Conservation (phyloP, 495 filamentous ascomycete species). For the Penicillium arizonense region DNA sequence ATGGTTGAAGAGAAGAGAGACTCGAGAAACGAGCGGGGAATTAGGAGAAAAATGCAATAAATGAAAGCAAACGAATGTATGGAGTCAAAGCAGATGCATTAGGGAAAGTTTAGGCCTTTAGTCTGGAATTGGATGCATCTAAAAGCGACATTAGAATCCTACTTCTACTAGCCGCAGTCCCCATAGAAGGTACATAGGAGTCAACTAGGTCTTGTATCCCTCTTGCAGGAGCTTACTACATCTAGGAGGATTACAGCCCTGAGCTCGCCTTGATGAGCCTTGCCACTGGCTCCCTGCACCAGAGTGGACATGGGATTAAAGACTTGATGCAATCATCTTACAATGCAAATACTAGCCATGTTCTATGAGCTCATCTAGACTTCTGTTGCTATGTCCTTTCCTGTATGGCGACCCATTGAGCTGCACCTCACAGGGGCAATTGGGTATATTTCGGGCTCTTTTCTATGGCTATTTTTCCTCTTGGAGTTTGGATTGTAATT, state of each 20-base stretch:
- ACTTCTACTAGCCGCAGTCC: neutral
- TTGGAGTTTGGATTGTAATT: neutral
- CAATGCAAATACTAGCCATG: conserved; percentile 14
- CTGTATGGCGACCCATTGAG: neutral
- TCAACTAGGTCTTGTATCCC: conserved; percentile 13
- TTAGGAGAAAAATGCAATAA: conserved; percentile 4
- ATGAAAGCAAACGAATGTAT: conserved; percentile 8
- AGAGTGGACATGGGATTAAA: conserved; percentile 15
- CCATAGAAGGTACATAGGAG: neutral
- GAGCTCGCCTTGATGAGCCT: conserved; percentile 11
- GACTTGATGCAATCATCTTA: conserved; percentile 22
- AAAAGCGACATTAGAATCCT: conserved; percentile 6
- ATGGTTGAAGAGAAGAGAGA: conserved; percentile 15
- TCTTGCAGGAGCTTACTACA: conserved; percentile 26
- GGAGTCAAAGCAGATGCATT: conserved; percentile 7
- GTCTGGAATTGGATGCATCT: conserved; percentile 25
- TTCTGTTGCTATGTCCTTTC: neutral
- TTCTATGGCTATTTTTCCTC: neutral
- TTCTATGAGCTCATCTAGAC: conserved; percentile 6
- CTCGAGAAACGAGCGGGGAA: conserved; percentile 9
- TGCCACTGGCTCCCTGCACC: conserved; percentile 22
- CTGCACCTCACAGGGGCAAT: neutral
- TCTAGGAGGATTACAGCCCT: conserved; percentile 21
- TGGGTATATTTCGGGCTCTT: neutral
- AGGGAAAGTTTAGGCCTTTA: conserved; percentile 7